Base-by-base conservation (phyloP, 805 yeast genomes). In the Novakomyces olei region DNA sequence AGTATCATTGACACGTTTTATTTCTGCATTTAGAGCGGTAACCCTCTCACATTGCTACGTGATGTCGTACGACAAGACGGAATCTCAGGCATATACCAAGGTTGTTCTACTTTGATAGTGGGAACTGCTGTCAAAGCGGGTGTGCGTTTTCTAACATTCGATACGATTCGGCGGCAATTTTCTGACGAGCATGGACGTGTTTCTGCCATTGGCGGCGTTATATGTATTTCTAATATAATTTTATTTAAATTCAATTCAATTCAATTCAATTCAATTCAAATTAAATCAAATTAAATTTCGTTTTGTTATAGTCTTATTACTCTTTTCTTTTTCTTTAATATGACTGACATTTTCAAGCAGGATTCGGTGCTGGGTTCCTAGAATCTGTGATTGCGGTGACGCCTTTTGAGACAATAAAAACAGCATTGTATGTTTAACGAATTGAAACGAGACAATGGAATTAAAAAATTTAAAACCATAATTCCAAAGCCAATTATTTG, bases 51-150 rank as follows among this genome's bases (percentile, higher is more conserved):
- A 8, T 61, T 85, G 36, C 76, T 88, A 38, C 68, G 68, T 49
- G 72, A 67, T 36, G 69, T 77, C 5, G 81, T 78, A 10, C 69
- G 61, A 42, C 63, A 67, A 3, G 92, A 83, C 49, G 96, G 98
- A 15, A 50, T n/a, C n/a, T 75, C 0, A 57, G 67, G 4, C 60
- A 94, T 0, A 55, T 85, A 85, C 50, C 83, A 83, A 4, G 98
- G 98, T 10, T 85, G 96, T 59, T 92, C 94, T 1, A 93, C 95
- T 0, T 79, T 81, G 47, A 92, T 85, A 20, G 74, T 83, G 24
- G 98, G 98, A 25, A 85, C 85, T 51, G 83, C 96, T 0, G 88
- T 78, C 36, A 85, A 88, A 53, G 96, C 96, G 0, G 77, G 91
- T n/a, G 85, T 85, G 2, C 63, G 98, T 40, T 85, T 85, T 53